These are phyloP conservation scores for Nemania diffusa DNA, from an alignment of 2,329 filamentous ascomycete species.

Conservation along the genomic window DNA sequence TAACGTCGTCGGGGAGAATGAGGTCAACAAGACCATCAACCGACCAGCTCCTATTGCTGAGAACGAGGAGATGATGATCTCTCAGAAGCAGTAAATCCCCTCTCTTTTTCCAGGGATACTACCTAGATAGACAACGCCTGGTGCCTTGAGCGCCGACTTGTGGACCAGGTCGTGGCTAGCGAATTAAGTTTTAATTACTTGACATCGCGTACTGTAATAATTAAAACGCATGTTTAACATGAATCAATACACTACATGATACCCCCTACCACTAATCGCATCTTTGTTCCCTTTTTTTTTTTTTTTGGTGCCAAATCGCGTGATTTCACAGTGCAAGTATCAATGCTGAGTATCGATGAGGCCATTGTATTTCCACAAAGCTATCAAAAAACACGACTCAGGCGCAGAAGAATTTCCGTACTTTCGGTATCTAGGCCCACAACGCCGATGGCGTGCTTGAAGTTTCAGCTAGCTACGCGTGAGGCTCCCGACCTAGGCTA, in stretches of 20 bases:
- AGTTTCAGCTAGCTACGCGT: neutral
- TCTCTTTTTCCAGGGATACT: neutral
- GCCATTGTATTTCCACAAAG: no score
- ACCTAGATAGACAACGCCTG: constrained; percentile 13
- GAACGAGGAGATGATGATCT: constrained; percentile 52
- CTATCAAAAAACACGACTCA: neutral
- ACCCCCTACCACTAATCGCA: constrained; percentile 9
- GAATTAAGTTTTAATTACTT: neutral
- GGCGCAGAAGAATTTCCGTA: neutral
- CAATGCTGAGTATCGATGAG: no score
- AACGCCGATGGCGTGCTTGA: neutral
- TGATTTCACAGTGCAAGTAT: neutral
- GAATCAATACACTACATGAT: constrained; percentile 32
- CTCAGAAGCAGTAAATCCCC: constrained; percentile 47
- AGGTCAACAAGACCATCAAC: constrained; percentile 50
- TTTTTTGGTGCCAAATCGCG: neutral
- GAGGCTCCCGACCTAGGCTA: neutral
- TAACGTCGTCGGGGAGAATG: constrained; percentile 56
- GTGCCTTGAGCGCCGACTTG: constrained; percentile 14
- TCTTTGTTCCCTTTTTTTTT: neutral
- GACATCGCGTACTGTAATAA: constrained; percentile 25
- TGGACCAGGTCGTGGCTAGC: constrained; percentile 10
- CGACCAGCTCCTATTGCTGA: constrained; percentile 47
- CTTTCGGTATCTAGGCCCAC: neutral
- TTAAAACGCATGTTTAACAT: constrained; percentile 12